Evolutionary conservation across 1,284 basidiomycete genomes (phyloP).

Genomic region (Lentinula novae-zelandiae): DNA sequence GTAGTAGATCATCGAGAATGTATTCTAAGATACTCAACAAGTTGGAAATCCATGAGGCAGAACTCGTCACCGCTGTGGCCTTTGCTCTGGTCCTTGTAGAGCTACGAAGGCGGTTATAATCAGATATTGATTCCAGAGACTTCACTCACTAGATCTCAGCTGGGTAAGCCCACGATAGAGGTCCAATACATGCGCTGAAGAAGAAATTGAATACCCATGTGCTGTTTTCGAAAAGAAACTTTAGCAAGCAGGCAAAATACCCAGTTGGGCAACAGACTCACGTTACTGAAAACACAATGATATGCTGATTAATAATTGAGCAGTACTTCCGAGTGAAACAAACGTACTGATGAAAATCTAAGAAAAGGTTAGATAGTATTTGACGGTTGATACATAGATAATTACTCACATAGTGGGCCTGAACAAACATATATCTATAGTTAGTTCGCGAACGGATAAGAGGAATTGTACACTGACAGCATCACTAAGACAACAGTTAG

Average conservation of each 20-base stretch:
- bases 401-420: constrained; percentile 28
- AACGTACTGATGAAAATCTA: constrained; percentile 36
- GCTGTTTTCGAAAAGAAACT: constrained; percentile 16
- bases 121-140: neutral
- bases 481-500: constrained; percentile 20
- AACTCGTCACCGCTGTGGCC: constrained; percentile 54
- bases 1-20: neutral
- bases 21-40: constrained; percentile 26
- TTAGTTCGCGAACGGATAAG: neutral
- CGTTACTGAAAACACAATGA: constrained; percentile 23
- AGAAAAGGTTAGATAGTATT: constrained; percentile 2
- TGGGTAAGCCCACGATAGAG: constrained; percentile 48
- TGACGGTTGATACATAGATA: neutral
- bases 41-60: constrained; percentile 49
- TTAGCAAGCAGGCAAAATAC: neutral
- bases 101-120: constrained; percentile 20
- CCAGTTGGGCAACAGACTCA: constrained; percentile 12
- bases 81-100: constrained; percentile 60
- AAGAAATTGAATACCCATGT: constrained; percentile 53
- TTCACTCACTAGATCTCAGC: constrained; percentile 33
- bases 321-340: neutral
- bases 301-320: neutral
- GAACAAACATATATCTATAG: neutral
- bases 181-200: constrained; percentile 49
- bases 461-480: constrained; percentile 23